Evolutionary conservation across 306 rosid genomes (phyloP).

Genomic region (Aeschynomene evenia): DNA sequence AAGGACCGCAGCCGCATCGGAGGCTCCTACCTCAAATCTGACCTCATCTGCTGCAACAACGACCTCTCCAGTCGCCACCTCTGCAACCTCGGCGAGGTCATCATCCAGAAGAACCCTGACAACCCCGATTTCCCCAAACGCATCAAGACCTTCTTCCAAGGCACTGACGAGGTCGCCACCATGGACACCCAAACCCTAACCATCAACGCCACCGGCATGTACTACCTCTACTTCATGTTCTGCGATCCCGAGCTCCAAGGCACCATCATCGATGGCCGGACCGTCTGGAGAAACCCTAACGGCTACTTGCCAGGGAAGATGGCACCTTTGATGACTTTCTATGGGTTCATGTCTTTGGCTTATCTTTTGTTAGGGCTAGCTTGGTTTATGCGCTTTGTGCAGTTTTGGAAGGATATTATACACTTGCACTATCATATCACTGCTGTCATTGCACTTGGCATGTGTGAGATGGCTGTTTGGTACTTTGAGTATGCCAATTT

Average conservation of each 20-base stretch:
- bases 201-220: constrained; percentile 74
- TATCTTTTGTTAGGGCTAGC: constrained; percentile 69
- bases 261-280: constrained; percentile 69
- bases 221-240: constrained; percentile 85
- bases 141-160: constrained; percentile 63
- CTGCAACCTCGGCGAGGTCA: constrained; percentile 75
- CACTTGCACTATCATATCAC: constrained; percentile 89
- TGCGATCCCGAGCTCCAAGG: constrained; percentile 73
- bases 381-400: constrained; percentile 86
- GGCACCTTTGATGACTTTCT: constrained; percentile 82
- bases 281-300: constrained; percentile 82
- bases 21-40: constrained; percentile 59
- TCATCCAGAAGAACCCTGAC: constrained; percentile 52
- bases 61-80: constrained; percentile 38
- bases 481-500: constrained; percentile 88
- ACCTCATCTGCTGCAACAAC: constrained; percentile 60
- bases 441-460: constrained; percentile 83
- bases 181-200: constrained; percentile 43
- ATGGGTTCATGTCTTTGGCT: constrained; percentile 82
- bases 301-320: constrained; percentile 91
- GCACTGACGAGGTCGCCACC: constrained; percentile 34
- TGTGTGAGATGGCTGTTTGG: constrained; percentile 98
- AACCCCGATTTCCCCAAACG: constrained; percentile 57
- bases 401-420: constrained; percentile 75
- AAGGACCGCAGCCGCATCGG: constrained; percentile 73